Evolutionary conservation across 208 protist species (phyloP).

Genomic region (Leishmania tropica): DNA sequence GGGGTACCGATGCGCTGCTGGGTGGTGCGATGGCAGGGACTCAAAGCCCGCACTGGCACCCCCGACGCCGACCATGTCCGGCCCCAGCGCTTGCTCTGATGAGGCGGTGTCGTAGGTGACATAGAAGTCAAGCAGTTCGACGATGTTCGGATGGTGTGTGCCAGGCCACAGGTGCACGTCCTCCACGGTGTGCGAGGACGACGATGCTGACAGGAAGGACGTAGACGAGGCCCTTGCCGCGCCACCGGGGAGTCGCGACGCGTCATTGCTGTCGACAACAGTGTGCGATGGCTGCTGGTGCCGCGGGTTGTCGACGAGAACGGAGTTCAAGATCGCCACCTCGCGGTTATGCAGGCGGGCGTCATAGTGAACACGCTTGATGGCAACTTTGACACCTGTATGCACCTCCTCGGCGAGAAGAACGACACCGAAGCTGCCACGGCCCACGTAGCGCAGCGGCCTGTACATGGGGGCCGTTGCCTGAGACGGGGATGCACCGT

Average conservation of each 20-base stretch:
- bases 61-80: slow-evolving; percentile 6
- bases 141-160: slow-evolving; percentile 94
- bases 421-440: slow-evolving; percentile 98
- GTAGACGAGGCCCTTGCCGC: not conserved
- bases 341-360: slow-evolving; percentile 98
- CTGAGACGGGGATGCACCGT: not conserved
- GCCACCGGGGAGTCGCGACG: not conserved
- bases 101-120: slow-evolving; percentile 82
- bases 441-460: slow-evolving; percentile 76
- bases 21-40: slow-evolving; percentile 7
- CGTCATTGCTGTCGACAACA: not conserved
- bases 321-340: slow-evolving; percentile 96
- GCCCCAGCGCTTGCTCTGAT: slow-evolving; percentile 3
- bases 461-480: slow-evolving; percentile 29
- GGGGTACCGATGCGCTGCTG: slow-evolving; percentile 5
- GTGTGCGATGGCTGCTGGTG: not conserved
- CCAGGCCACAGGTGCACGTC: slow-evolving; percentile 15
- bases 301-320: slow-evolving; percentile 27
- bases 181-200: not conserved
- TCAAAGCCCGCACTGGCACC: not conserved
- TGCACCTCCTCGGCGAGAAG: slow-evolving; percentile 82
- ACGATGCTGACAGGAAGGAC: not conserved
- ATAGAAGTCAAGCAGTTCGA: slow-evolving; percentile 95
- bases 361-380: slow-evolving; percentile 98
- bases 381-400: slow-evolving; percentile 93